A percentile compares a stretch with the other conserved stretches of the same genome.
Evolutionary conservation across 441 rosid genomes (phyloP).

Genomic region (Francoa sonchifolia): DNA sequence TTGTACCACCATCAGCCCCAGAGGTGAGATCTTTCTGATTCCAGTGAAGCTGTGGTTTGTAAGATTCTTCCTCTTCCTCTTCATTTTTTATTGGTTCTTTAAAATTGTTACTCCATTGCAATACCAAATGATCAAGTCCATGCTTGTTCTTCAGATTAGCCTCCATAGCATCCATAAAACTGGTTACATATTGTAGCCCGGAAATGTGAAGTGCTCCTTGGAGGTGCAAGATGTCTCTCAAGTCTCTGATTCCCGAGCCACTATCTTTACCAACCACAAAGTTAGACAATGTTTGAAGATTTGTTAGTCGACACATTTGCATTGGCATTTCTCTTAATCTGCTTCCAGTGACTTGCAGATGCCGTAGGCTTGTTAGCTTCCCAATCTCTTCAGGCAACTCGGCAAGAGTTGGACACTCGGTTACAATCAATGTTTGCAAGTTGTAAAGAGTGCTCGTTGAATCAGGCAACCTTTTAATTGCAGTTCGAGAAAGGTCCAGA

Average conservation of each 20-base stretch:
- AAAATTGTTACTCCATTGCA: conserved; percentile 20
- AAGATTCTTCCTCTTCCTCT: conserved; percentile 12
- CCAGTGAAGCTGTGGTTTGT: conserved; percentile 3
- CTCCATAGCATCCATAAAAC: conserved; percentile 16
- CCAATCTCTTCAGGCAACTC: conserved; percentile 19
- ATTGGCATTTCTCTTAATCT: conserved; percentile 26
- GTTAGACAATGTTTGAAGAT: conserved; percentile 19
- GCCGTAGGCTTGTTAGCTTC: conserved; percentile 17
- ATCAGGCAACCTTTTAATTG: conserved; percentile 15
- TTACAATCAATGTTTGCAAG: conserved; percentile 21
- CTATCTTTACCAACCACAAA: conserved; percentile 15
- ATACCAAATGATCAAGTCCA: conserved; percentile 12
- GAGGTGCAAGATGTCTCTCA: conserved; percentile 19
- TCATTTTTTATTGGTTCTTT: conserved; percentile 10
- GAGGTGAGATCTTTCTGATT: conserved; percentile 5
- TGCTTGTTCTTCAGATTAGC: conserved; percentile 25
- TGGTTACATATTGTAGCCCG: conserved; percentile 18
- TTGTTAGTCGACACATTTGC: conserved; percentile 19
- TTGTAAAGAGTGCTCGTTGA: conserved; percentile 15
- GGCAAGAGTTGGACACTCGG: conserved; percentile 9
- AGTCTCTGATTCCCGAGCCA: conserved; percentile 19
- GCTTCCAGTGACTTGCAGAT: conserved; percentile 22
- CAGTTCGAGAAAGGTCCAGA: conserved; percentile 20
- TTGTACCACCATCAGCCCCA: conserved; percentile 16
- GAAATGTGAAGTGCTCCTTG: conserved; percentile 16